Percentiles rank a stretch among this genome's conserved stretches.
phyloP scores from a whole-genome alignment of 2,329 filamentous ascomycete genomes.

The Botryosphaeria dothidea region DNA sequence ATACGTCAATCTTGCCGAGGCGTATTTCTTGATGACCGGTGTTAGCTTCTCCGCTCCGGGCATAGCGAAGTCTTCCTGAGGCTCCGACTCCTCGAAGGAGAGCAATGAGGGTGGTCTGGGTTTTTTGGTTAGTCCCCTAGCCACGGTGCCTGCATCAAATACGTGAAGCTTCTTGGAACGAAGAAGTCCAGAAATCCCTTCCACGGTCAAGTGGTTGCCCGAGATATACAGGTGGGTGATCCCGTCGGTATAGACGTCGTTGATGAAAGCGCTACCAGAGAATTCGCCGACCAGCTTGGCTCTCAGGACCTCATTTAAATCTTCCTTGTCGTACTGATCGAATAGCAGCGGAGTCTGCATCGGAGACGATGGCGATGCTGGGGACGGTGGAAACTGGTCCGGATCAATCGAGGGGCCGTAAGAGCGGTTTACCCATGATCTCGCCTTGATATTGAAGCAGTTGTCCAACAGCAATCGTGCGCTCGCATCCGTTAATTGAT shows the following conservation, averaged over 20 bases:
- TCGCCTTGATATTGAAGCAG: slow-evolving; percentile 44
- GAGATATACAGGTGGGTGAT: slow-evolving; percentile 63
- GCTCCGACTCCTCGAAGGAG: slow-evolving; percentile 6
- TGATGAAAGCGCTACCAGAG: slow-evolving; percentile 55
- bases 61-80: slow-evolving; percentile 30
- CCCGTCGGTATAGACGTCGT: slow-evolving; percentile 55
- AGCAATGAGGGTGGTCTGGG: slow-evolving; percentile 20
- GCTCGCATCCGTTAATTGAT: slow-evolving; percentile 57
- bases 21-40: slow-evolving; percentile 50
- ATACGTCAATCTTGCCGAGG: slow-evolving; percentile 52
- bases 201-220: slow-evolving; percentile 56
- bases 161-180: slow-evolving; percentile 54
- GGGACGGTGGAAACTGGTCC: not conserved
- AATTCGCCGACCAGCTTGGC: slow-evolving; percentile 42
- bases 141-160: slow-evolving; percentile 56
- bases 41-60: slow-evolving; percentile 58
- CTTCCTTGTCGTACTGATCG: slow-evolving; percentile 35
- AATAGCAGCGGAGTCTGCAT: slow-evolving; percentile 21
- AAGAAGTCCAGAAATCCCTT: slow-evolving; percentile 56
- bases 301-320: slow-evolving; percentile 55
- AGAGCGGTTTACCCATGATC: slow-evolving; percentile 13
- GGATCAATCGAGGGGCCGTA: slow-evolving; percentile 10
- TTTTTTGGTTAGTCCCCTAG: slow-evolving; percentile 27
- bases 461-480: slow-evolving; percentile 53
- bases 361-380: slow-evolving; percentile 25